Percentiles rank a stretch among this genome's conserved stretches.
These are phyloP conservation scores for Ceratocystis albifundus DNA, from an alignment of 2,329 filamentous ascomycete genomes.

Conservation along the genomic window DNA sequence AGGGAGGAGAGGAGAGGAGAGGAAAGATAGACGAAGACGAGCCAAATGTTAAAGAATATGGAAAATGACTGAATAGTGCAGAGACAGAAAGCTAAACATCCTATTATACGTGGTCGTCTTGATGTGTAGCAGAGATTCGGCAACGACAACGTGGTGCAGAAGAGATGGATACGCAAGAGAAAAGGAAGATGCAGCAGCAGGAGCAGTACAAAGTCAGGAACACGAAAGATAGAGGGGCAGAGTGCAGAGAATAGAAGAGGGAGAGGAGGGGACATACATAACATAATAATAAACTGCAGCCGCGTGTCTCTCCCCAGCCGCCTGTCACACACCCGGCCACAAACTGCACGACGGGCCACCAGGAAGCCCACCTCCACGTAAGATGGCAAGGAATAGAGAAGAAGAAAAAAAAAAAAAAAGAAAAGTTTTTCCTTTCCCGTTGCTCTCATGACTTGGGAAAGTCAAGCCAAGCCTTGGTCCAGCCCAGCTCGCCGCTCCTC, in stretches of 20 bases:
- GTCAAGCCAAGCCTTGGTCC: neutral
- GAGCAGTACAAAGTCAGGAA: neutral
- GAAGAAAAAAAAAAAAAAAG: constrained; percentile 12
- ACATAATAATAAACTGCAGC: neutral
- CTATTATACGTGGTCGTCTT: neutral
- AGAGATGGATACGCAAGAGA: neutral
- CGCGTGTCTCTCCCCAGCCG: neutral
- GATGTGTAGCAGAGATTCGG: neutral
- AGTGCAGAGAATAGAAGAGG: neutral
- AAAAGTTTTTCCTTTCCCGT: neutral
- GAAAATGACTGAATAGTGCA: constrained; percentile 1
- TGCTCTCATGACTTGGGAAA: neutral
- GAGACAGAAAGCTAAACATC: constrained; percentile 10
- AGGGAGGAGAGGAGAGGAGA: neutral
- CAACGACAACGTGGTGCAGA: neutral
- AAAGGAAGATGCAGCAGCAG: neutral
- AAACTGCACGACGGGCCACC: too few relatives aligned
- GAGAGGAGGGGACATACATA: neutral
- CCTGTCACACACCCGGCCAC: neutral
- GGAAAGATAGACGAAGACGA: neutral
- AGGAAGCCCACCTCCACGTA: neutral
- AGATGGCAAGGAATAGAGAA: neutral
- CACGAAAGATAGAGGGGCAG: neutral
- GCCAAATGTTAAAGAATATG: neutral
- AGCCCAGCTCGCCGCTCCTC: neutral